These are phyloP conservation scores for Zymoseptoria crescenta DNA, from an alignment of 2,329 filamentous ascomycete species.

Conservation along the genomic window DNA sequence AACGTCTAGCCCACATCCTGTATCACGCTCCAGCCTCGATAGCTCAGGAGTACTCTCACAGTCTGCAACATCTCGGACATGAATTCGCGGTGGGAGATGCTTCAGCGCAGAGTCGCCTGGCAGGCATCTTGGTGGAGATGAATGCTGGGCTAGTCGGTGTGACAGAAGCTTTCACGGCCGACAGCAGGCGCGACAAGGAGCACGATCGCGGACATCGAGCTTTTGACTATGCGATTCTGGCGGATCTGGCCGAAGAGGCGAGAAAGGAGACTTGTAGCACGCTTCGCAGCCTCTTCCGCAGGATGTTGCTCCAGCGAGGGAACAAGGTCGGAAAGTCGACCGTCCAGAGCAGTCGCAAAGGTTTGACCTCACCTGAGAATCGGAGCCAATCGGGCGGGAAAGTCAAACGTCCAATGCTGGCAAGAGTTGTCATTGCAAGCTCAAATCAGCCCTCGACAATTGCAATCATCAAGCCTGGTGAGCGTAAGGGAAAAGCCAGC, in stretches of 20 bases:
- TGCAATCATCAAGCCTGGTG: constrained; percentile 21
- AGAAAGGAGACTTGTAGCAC: constrained; percentile 38
- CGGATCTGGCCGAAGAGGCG: constrained; percentile 38
- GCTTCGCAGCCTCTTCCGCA: constrained; percentile 33
- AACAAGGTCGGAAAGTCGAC: background rate
- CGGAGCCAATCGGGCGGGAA: constrained; percentile 7
- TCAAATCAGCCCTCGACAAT: constrained; percentile 22
- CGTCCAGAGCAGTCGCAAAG: background rate
- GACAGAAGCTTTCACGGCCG: constrained; percentile 37
- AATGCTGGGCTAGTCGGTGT: constrained; percentile 42
- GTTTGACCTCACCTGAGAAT: background rate
- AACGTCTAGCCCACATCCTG: background rate
- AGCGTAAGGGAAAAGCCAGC: constrained; percentile 14
- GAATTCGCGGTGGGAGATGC: constrained; percentile 38
- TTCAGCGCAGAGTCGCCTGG: constrained; percentile 39
- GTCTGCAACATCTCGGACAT: constrained; percentile 32
- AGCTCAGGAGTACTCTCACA: constrained; percentile 31
- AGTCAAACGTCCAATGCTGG: constrained; percentile 19
- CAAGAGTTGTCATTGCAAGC: constrained; percentile 24
- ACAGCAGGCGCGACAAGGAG: constrained; percentile 24
- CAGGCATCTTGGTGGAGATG: constrained; percentile 38
- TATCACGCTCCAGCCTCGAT: background rate
- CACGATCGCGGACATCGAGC: background rate
- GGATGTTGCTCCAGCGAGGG: constrained; percentile 11
- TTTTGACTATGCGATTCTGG: constrained; percentile 39